These are phyloP conservation scores for Vicia faba DNA, from an alignment of 306 rosid species.

Conservation along the genomic window DNA sequence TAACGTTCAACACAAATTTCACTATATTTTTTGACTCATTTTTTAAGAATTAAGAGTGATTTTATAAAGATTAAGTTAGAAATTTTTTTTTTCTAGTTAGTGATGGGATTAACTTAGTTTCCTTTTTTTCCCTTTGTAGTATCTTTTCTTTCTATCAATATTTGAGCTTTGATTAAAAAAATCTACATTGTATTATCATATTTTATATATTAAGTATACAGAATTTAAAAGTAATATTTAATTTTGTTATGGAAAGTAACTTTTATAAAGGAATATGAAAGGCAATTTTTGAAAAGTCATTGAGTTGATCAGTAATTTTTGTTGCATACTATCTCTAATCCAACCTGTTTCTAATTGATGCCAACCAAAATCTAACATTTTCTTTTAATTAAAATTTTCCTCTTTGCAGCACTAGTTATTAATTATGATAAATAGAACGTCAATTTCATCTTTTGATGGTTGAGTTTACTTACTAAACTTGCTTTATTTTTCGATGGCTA, in stretches of 20 bases:
- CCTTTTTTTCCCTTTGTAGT: too few species aligned
- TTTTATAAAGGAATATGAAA: not conserved
- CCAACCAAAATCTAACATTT: slow-evolving; percentile 41
- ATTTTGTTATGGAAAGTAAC: not conserved
- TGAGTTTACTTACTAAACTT: slow-evolving; percentile 32
- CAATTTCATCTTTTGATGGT: slow-evolving; percentile 33
- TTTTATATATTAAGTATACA: too few species aligned
- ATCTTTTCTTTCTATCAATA: too few species aligned
- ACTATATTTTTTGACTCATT: too few species aligned
- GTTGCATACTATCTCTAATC: slow-evolving; percentile 13
- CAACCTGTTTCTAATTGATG: slow-evolving; percentile 23
- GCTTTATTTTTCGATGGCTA: slow-evolving; percentile 32
- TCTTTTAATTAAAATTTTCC: slow-evolving; percentile 4
- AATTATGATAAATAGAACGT: not conserved
- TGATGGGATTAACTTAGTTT: too few species aligned
- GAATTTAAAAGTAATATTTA: too few species aligned
- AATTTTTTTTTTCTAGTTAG: too few species aligned
- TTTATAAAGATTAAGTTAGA: too few species aligned
- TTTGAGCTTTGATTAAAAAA: too few species aligned
- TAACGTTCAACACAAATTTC: too few species aligned
- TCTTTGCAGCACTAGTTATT: slow-evolving; percentile 30
- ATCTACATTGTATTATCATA: too few species aligned
- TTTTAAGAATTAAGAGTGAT: too few species aligned
- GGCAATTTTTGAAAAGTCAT: not conserved
- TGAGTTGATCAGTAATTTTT: not conserved